Base-by-base conservation (phyloP, 1,284 basidiomycete species). In the Heterobasidion irregulare region DNA sequence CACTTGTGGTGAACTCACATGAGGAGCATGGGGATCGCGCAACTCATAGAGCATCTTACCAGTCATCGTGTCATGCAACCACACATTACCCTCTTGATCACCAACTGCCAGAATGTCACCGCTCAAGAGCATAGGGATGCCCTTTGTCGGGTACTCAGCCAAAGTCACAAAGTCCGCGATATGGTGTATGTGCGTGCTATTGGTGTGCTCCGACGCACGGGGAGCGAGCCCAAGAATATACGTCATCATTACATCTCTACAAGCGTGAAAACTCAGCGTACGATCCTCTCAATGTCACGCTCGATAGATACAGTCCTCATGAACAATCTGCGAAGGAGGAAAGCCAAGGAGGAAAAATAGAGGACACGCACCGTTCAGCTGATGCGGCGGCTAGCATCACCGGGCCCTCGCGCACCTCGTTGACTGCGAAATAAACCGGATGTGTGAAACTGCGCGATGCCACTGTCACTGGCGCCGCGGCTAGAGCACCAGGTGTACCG, bases 11-110 rank as follows among this genome's bases (percentile, higher is more conserved):
- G 46, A 26, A 58, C 56, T 35, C 38, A 61, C 61, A 58, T 62
- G 56, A 41, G 53, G 50, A 32, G 51, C 47, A 19, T 60, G 53
- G 1, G 62, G 60, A 47, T 69, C 70, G 38, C 58, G 65, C 15
- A 77, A 62, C 52, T 71, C 66, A 7, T 50, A 59, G 12, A 57
- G 18, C 15, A 51, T 4, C 15, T 16, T 33, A 13, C 58, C 58
- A 6, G 49, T 50, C 12, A 34, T 48, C 6, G 53, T 35, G 46
- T 59, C 53, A 36, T 56, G 55, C 18, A 59, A n/a, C 53, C 56
- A 54, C 10, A 57, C 41, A 8, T 52, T 53, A 5, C 56, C 58
- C 19, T 48, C 35, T 33, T 55, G 36, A 26, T 55, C 56, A 0
- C 53, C 56, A 18, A 32, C 35, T 15, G 50, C 58, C 15, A 59